Evolutionary conservation across 1,139 yeast genomes (phyloP).

Genomic region (Zygosaccharomyces pseudobailii): DNA sequence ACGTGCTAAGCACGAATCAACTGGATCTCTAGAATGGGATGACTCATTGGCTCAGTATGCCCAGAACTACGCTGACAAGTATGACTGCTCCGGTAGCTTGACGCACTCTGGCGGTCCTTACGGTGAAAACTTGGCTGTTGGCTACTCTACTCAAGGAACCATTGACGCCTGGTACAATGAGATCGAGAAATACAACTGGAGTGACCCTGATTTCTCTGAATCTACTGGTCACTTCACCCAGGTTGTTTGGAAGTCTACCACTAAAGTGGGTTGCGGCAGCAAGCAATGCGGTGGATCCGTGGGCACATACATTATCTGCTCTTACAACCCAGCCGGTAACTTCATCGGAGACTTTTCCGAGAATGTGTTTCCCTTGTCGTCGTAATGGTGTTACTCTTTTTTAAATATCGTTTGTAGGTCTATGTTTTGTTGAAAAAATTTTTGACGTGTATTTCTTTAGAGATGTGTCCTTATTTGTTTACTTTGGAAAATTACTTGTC

Average conservation of each 20-base stretch:
- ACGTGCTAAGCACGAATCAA: constrained; percentile 60
- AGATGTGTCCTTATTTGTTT: constrained; percentile 54
- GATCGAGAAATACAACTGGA: constrained; percentile 53
- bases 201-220: constrained; percentile 39
- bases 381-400: not conserved
- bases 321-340: constrained; percentile 61
- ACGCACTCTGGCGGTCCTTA: constrained; percentile 72
- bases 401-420: constrained; percentile 1
- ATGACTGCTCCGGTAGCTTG: constrained; percentile 64
- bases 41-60: constrained; percentile 60
- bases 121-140: constrained; percentile 88
- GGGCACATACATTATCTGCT: constrained; percentile 56
- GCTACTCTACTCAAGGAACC: constrained; percentile 55
- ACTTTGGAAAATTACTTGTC: constrained; percentile 39
- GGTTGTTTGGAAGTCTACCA: constrained; percentile 71
- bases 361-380: constrained; percentile 28
- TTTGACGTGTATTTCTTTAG: constrained; percentile 35
- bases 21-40: constrained; percentile 60
- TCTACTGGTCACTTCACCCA: constrained; percentile 76
- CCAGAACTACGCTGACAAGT: constrained; percentile 60
- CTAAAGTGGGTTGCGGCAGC: constrained; percentile 72
- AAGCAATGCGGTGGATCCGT: constrained; percentile 43
- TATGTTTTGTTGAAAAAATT: constrained; percentile 1
- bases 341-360: constrained; percentile 39
- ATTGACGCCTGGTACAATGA: constrained; percentile 85